Conservation (phyloP, 768 basidiomycete species). For the Russula foetens region DNA sequence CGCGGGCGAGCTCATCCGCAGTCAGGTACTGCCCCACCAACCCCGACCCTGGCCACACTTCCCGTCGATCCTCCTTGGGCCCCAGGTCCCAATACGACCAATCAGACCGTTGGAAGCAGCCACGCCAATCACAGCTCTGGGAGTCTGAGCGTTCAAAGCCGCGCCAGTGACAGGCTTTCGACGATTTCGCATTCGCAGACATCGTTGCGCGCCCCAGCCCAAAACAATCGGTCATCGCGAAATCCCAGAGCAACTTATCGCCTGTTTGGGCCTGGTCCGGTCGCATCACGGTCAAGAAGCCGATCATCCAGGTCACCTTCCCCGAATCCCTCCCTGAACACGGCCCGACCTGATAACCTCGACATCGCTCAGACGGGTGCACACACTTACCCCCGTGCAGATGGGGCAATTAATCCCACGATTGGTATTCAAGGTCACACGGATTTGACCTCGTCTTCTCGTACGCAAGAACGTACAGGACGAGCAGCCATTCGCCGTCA, state of each 20-base stretch:
- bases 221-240: background rate
- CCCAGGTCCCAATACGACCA: too few relatives aligned
- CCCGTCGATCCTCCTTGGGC: background rate
- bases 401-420: too few relatives aligned
- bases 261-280: constrained; percentile 5
- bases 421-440: too few relatives aligned
- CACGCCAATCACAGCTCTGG: background rate
- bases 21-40: background rate
- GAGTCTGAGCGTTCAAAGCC: background rate
- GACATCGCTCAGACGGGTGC: too few relatives aligned
- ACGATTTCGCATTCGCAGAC: background rate
- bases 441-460: too few relatives aligned
- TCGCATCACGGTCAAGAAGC: background rate
- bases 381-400: too few relatives aligned
- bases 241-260: background rate
- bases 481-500: too few relatives aligned
- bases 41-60: background rate
- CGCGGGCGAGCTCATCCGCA: background rate
- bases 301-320: background rate
- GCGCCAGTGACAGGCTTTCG: constrained; percentile 3
- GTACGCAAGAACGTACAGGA: too few relatives aligned
- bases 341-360: too few relatives aligned
- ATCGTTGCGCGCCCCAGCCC: background rate
- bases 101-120: background rate
- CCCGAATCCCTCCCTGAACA: too few relatives aligned